Base-by-base conservation (phyloP, 768 basidiomycete genomes). In the Collybia nuda region DNA sequence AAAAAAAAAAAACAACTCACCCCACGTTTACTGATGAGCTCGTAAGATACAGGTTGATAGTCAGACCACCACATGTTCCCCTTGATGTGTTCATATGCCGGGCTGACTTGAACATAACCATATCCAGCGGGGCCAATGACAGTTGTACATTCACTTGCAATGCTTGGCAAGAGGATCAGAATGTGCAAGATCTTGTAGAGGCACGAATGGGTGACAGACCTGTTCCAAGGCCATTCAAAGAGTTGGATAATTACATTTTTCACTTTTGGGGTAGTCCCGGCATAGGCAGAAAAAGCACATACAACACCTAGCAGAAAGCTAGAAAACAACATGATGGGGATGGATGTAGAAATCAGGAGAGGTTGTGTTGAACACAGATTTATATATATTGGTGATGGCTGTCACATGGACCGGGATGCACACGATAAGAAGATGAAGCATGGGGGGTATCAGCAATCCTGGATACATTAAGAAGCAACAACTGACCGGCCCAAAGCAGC, bases 1-100 rank as follows among this genome's bases (percentile, higher is more conserved):
- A 84, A 79, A 5, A 60, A 52, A 9, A 40, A 51, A 84, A 79
- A 5, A 60, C 51, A 9, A 40, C 48, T 24, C 32, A 40, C 49
- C 49, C 85, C 85, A 1, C 82, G 80, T 60, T 86, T 86, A 1
- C 81, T 83, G 1, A 71, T 80, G 47, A 85, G 60, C 17, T 50
- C 82, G 61, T 86, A 84, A 0, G 83, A 84, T 0, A 85, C 83
- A 5, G 80, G 78, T 67, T 75, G 85, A 56, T 87, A 86, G 58
- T 85, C 84, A 0, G 84, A 85, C 84, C 84, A 86, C 85, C 85
- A 86, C 54, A 84, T 72, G 5, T 65, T 15, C 2, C 84, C 84
- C 9, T 63, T 56, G 26, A 85, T 63, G 55, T 84, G 82, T 56
- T 85, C 83, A 45, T 74, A 71, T 3, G 81, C 68, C 0, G 80